A percentile compares a stretch with the other conserved stretches of the same genome.
Conservation (phyloP, 2,329 filamentous ascomycete genomes). For the Aspergillus versicolor region DNA sequence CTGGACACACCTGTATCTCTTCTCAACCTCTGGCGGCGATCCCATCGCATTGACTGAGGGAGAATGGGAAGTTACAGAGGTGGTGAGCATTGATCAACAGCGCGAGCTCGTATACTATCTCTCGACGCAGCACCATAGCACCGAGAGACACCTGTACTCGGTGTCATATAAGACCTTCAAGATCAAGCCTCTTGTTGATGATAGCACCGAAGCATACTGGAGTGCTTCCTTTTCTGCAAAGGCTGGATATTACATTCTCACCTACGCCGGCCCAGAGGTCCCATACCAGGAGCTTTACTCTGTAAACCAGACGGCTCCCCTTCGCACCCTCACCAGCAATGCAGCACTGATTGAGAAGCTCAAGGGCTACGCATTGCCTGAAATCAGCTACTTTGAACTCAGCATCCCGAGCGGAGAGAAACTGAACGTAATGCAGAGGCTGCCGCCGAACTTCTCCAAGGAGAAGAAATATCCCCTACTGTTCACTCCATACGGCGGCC, state of each 20-base stretch:
- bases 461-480: constrained; percentile 65
- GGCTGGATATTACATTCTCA: constrained; percentile 65
- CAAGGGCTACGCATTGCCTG: constrained; percentile 61
- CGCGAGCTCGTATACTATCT: constrained; percentile 62
- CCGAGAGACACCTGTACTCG: constrained; percentile 67
- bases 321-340: constrained; percentile 63
- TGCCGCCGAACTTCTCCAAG: constrained; percentile 64
- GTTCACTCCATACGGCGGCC: constrained; percentile 68
- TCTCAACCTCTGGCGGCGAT: constrained; percentile 56
- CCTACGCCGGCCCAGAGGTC: constrained; percentile 64
- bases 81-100: constrained; percentile 60
- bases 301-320: constrained; percentile 52
- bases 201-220: constrained; percentile 59
- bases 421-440: constrained; percentile 64
- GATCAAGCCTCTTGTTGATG: constrained; percentile 62
- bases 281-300: constrained; percentile 69
- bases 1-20: constrained; percentile 66
- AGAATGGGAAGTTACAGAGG: constrained; percentile 63
- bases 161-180: constrained; percentile 57
- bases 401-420: constrained; percentile 60
- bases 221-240: constrained; percentile 63
- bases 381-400: constrained; percentile 64
- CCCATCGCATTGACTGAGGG: constrained; percentile 61
- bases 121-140: constrained; percentile 65
- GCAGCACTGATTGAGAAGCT: constrained; percentile 56